Base-by-base conservation (phyloP, 371 early-diverging fungal genomes). In the Mortierella sp. region DNA sequence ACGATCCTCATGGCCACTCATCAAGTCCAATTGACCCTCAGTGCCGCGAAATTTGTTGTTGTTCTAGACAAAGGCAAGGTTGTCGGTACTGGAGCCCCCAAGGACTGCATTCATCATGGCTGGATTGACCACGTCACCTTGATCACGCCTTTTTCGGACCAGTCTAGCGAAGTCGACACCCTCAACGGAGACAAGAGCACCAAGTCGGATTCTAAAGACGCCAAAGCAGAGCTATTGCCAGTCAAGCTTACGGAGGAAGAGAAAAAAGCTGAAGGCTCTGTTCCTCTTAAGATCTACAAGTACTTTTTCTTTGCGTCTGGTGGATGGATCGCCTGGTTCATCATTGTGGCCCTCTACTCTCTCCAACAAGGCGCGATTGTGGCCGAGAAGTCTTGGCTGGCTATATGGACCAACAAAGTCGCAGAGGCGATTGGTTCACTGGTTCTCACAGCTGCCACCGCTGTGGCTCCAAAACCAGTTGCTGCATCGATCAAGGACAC, bases 1-100 rank as follows among this genome's bases (percentile, higher is more conserved):
- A 98, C 98, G 0, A 87, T 94, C 2, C 88, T 99, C 24, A 89
- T 99, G 73, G 96, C 97, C 2, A 97, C 98, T 0, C 98, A 98
- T 84, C 96, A 96, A 57, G 94, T 97, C 2, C 89, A 91, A 6
- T 89, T 96, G 76, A 95, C 96, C 57, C 81, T 98, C 31, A 89
- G 88, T n/a, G 89, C 92, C 44, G 91, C 93, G 50, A 87, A 89
- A 59, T 90, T 90, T 51, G 87, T 97, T 14, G 93, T 95, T 0
- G 92, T 93, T n/a, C 55, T 98, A 71, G 80, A 90, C n/a, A 88
- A 90, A 50, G 96, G 96, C 24, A 82, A 86, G 26, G 78, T 89
- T n/a, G 74, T 88, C 6, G 73, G 89, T 11, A 74, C 74, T 43
- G 93, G 92, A 16, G 81, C 85, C 10, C 91, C 91, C 5, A 51